phyloP scores from a whole-genome alignment of 108 stramenopile genomes.

The Epithemia pelagica region DNA sequence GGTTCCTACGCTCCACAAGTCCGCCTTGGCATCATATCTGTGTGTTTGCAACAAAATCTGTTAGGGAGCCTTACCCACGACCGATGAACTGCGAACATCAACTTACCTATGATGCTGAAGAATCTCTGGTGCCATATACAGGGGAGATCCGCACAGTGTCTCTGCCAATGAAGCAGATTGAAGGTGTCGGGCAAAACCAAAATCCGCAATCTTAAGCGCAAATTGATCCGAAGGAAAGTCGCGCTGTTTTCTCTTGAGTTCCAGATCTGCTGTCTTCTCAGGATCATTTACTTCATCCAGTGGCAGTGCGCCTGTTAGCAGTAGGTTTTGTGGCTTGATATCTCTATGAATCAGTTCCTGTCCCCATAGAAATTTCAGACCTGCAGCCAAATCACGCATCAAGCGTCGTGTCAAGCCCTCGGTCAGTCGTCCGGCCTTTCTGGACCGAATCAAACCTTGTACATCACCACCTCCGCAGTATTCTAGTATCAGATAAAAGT shows the following conservation, averaged over 20 bases:
- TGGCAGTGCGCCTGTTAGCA: slow-evolving; percentile 79
- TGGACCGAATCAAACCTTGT: slow-evolving; percentile 72
- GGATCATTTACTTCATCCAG: slow-evolving; percentile 55
- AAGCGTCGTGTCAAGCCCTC: slow-evolving; percentile 81
- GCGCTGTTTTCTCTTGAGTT: slow-evolving; percentile 15
- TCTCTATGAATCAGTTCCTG: slow-evolving; percentile 89
- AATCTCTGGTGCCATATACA: slow-evolving; percentile 98
- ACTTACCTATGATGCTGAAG: slow-evolving; percentile 66
- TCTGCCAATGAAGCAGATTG: slow-evolving; percentile 88
- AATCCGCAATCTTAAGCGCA: slow-evolving; percentile 92
- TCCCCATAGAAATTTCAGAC: slow-evolving; percentile 84
- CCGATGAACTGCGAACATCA: not conserved
- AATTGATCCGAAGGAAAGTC: slow-evolving; percentile 42
- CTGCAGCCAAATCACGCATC: slow-evolving; percentile 85
- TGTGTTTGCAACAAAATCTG: not conserved
- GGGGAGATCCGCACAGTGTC: slow-evolving; percentile 93
- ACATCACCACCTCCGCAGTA: slow-evolving; percentile 96
- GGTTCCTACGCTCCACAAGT: slow-evolving; percentile 96
- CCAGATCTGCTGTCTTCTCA: slow-evolving; percentile 29
- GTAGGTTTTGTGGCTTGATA: slow-evolving; percentile 95
- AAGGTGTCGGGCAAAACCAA: slow-evolving; percentile 96
- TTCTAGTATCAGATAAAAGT: slow-evolving; percentile 93
- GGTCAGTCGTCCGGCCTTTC: slow-evolving; percentile 58
- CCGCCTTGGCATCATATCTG: slow-evolving; percentile 95
- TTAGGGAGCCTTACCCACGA: slow-evolving; percentile 5